Conservation (phyloP, 768 basidiomycete genomes). For the Amanita inopinata region DNA sequence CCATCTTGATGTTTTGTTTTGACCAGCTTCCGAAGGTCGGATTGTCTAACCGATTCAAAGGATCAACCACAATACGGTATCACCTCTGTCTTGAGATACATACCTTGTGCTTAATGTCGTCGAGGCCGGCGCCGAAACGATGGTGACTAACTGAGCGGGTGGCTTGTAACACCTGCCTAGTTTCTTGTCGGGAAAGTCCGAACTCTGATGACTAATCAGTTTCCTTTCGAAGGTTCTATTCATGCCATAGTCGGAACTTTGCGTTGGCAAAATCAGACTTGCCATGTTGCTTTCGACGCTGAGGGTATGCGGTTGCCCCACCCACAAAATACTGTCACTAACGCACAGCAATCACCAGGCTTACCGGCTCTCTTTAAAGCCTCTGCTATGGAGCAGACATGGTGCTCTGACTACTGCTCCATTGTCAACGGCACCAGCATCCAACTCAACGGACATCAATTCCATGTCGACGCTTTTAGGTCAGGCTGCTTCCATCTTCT, state of each 20-base stretch:
- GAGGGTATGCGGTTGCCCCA: conserved; percentile 2
- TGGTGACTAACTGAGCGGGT: conserved; percentile 20
- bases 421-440: background rate
- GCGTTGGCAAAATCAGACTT: background rate
- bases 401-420: background rate
- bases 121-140: conserved; percentile 30
- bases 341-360: background rate
- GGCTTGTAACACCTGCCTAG: conserved; percentile 34
- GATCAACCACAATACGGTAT: background rate
- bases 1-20: conserved; percentile 45
- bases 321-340: background rate
- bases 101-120: conserved; percentile 38
- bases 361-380: background rate
- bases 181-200: conserved; percentile 24
- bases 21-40: conserved; percentile 19
- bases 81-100: conserved; percentile 4
- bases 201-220: conserved; percentile 25
- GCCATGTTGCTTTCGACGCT: conserved; percentile 9
- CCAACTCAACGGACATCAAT: background rate
- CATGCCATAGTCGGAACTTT: conserved; percentile 11
- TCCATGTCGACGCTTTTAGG: too few species aligned
- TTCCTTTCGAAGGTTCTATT: background rate
- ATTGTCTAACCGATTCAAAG: conserved; percentile 4
- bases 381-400: conserved; percentile 1
- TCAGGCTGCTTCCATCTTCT: background rate